A percentile compares a stretch with the other conserved stretches of the same genome.
These are phyloP conservation scores for Suillus plorans DNA, from an alignment of 768 basidiomycete genomes.

Conservation along the genomic window DNA sequence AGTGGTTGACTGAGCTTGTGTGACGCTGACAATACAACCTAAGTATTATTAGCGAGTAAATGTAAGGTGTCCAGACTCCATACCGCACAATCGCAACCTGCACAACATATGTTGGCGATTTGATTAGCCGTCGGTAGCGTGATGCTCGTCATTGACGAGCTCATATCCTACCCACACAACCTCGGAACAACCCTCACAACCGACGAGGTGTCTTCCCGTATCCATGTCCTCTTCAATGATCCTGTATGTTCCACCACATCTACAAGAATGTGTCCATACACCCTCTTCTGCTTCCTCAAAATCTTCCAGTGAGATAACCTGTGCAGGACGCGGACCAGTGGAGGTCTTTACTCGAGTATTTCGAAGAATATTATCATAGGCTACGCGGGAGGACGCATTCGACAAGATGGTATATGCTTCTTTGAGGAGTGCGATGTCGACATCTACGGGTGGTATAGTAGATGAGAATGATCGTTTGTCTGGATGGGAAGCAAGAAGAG, in stretches of 20 bases:
- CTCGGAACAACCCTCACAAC: slow-evolving; percentile 78
- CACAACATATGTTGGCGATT: not conserved
- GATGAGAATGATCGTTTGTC: slow-evolving; percentile 41
- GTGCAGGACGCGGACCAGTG: slow-evolving; percentile 65
- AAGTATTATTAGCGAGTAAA: not conserved
- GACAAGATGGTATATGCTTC: slow-evolving; percentile 68
- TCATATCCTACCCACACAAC: slow-evolving; percentile 87
- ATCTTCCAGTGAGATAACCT: slow-evolving; percentile 76
- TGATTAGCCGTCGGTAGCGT: not conserved
- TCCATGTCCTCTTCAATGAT: slow-evolving; percentile 65
- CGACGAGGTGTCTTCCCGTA: slow-evolving; percentile 66
- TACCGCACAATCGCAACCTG: not conserved
- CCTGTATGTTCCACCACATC: slow-evolving; percentile 69
- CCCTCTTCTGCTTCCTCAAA: slow-evolving; percentile 46
- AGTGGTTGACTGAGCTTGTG: slow-evolving; percentile 28
- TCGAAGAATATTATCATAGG: slow-evolving; percentile 44
- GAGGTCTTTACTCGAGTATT: slow-evolving; percentile 11
- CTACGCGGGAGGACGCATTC: slow-evolving; percentile 43
- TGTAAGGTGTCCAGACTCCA: not conserved
- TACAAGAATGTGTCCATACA: slow-evolving; percentile 61
- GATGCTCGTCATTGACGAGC: slow-evolving; percentile 36
- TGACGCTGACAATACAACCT: not conserved
- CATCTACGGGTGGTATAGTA: slow-evolving; percentile 26
- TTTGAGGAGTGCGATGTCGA: slow-evolving; percentile 59
- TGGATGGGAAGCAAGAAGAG: slow-evolving; percentile 65